phyloP scores from a whole-genome alignment of 176 grass and related monocot species.

The Pontederia paniculata region DNA sequence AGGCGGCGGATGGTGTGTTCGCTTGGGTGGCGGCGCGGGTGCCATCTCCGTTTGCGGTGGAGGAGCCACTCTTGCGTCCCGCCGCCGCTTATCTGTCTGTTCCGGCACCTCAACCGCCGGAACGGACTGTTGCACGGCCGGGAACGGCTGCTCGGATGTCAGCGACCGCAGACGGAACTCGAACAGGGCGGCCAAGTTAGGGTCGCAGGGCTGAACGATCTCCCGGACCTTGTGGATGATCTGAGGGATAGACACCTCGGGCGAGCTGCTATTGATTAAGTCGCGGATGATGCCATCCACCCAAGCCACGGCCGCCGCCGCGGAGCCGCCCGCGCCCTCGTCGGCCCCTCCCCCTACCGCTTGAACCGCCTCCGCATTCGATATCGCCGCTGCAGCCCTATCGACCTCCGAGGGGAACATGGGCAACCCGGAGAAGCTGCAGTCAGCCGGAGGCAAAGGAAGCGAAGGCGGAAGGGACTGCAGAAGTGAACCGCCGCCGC shows the following conservation, averaged over 20 bases:
- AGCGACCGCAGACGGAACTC: conserved; percentile 82
- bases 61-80: too few relatives aligned
- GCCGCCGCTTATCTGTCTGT: conserved; percentile 15
- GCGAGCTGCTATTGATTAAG: conserved; percentile 51
- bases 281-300: conserved; percentile 86
- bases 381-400: conserved; percentile 18
- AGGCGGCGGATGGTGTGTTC: not conserved
- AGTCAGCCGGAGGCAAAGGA: not conserved
- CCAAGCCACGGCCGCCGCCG: conserved; percentile 36
- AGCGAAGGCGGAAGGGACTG: conserved; percentile 21
- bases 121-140: not conserved
- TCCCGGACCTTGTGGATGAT: conserved; percentile 91
- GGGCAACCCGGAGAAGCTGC: too few relatives aligned
- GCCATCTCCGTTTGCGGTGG: not conserved
- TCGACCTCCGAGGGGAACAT: conserved; percentile 22
- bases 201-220: conserved; percentile 90
- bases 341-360: not conserved
- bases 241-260: conserved; percentile 57
- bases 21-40: not conserved
- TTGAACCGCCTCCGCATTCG: conserved; percentile 4
- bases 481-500: conserved; percentile 12
- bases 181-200: conserved; percentile 60
- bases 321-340: not conserved
- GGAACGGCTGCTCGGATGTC: conserved; percentile 15
- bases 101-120: not conserved